Evolutionary conservation across 2,329 filamentous ascomycete genomes (phyloP), one percentile per base, ranked within the genome.

Genomic region (Thelonectria rubi): DNA sequence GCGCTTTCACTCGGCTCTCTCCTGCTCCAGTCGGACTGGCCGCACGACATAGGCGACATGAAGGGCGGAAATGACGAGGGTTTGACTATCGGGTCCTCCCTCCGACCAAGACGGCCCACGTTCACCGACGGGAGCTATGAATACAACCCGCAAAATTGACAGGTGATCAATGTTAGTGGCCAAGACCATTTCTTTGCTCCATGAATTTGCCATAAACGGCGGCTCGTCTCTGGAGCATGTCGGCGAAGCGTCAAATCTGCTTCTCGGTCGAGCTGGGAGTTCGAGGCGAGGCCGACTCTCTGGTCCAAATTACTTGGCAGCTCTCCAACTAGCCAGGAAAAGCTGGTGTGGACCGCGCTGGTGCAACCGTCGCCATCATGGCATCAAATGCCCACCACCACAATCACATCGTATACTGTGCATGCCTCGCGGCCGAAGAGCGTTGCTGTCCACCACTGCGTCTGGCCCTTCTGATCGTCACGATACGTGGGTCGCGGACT

Each of bases 131-230:
- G 39, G 37, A 43, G 51, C 26, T 46, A n/a, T n/a, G n/a, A n/a
- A n/a, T n/a, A 6, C 52, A 37, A 48, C 32, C 58, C 52, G 52
- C 24, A 34, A 42, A n/a, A 51, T 11, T 18, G 30, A 46, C 47
- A 56, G 53, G 52, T 60, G 58, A 60, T 45, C 37, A 39, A 24
- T 14, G 26, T 46, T 42, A 54, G 57, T 40, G 47, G 24, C 45
- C 56, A 32, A 20, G 34, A 21, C 9, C 17, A 17, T 32, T 60
- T 39, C 14, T 59, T 49, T 54, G 37, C 50, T 37, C 37, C 34
- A 32, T 55, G 32, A 58, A 50, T 58, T 24, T 62, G 58, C 60
- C 60, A 62, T 50, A 58, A 62, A 50, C 26, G 43, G 60, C 55
- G 60, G 58, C 24, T 51, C 58, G 30, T 55, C 56, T 50, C 54